These are phyloP conservation scores for Aspergillus piperis DNA, from an alignment of 2,329 filamentous ascomycete species.

Conservation along the genomic window DNA sequence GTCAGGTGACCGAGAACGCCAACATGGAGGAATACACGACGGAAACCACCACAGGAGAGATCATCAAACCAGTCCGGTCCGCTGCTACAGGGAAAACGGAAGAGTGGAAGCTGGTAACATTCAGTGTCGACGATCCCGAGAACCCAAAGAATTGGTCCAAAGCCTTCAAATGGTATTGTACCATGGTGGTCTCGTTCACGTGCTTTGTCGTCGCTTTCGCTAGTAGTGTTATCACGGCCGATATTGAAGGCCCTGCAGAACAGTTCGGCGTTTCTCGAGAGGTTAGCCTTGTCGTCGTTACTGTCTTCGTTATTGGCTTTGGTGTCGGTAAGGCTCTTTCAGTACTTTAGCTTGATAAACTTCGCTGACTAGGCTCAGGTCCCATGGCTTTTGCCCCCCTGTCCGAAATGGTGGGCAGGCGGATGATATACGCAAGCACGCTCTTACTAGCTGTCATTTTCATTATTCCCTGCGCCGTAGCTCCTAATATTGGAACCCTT, in stretches of 20 bases:
- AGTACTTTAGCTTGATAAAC: neutral
- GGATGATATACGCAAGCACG: conserved; percentile 69
- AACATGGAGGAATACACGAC: conserved; percentile 68
- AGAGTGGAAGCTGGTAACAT: conserved; percentile 67
- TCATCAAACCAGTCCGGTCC: conserved; percentile 58
- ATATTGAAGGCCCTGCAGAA: conserved; percentile 64
- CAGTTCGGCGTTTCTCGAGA: conserved; percentile 71
- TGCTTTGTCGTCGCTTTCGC: conserved; percentile 73
- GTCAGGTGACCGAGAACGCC: conserved; percentile 61
- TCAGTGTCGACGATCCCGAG: conserved; percentile 68
- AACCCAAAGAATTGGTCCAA: conserved; percentile 88
- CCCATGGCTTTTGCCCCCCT: conserved; percentile 79
- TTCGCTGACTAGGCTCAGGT: conserved; percentile 43
- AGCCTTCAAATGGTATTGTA: conserved; percentile 76
- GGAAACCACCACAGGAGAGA: conserved; percentile 64
- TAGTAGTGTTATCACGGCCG: conserved; percentile 76
- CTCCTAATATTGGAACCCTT: conserved; percentile 74
- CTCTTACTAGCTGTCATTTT: conserved; percentile 73
- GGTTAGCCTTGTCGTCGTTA: conserved; percentile 70
- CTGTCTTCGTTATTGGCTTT: conserved; percentile 79
- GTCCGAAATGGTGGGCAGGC: conserved; percentile 72
- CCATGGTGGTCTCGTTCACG: conserved; percentile 77
- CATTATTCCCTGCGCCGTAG: conserved; percentile 75
- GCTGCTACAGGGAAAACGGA: conserved; percentile 55
- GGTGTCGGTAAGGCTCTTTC: conserved; percentile 60